These are phyloP conservation scores for Neofusicoccum parvum DNA, from an alignment of 2,329 filamentous ascomycete genomes.

Conservation along the genomic window DNA sequence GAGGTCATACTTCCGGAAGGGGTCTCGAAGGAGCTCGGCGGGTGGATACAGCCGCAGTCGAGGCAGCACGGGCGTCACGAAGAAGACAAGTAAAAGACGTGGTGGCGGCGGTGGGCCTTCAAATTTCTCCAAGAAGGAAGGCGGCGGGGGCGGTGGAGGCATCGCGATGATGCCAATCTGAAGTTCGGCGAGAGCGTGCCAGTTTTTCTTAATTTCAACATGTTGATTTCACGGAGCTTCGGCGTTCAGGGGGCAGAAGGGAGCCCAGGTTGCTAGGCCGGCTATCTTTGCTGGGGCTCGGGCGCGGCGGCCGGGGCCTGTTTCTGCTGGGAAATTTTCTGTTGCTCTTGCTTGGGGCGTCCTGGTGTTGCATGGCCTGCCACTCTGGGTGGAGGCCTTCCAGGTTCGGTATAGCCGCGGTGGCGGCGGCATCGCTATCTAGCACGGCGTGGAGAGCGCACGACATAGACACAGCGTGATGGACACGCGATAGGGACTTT, in stretches of 20 bases:
- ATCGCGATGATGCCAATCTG: conserved; percentile 45
- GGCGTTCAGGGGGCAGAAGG: neutral
- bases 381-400: neutral
- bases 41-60: conserved; percentile 12
- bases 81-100: conserved; percentile 21
- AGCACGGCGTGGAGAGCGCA: neutral
- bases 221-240: neutral
- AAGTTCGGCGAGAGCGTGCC: conserved; percentile 16
- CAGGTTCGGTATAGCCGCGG: neutral
- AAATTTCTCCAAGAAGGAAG: conserved; percentile 13
- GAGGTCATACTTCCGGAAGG: conserved; percentile 8
- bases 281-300: neutral
- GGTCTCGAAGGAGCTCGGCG: conserved; percentile 16
- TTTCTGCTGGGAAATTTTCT: neutral
- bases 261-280: neutral
- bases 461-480: neutral
- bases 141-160: conserved; percentile 27
- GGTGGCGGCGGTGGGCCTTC: conserved; percentile 14
- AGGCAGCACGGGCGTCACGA: conserved; percentile 8
- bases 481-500: neutral
- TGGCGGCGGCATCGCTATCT: neutral
- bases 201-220: neutral
- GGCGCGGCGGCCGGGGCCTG: neutral
- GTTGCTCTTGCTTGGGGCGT: neutral
- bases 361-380: neutral